These are phyloP conservation scores for Candida mattraensis DNA, from an alignment of 805 yeast species.

Conservation along the genomic window DNA sequence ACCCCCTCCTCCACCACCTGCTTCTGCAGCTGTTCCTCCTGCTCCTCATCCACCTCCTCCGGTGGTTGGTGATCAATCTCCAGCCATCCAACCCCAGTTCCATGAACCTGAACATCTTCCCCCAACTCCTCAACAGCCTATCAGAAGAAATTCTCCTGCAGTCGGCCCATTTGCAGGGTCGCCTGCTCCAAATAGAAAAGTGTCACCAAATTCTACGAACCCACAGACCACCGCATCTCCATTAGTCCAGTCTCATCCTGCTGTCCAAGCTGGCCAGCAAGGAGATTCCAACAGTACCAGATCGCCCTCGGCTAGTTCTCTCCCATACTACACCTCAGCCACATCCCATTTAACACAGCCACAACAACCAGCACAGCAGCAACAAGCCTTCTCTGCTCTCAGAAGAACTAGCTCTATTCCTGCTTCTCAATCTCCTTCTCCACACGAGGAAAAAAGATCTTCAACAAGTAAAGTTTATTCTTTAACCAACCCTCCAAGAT, in stretches of 20 bases:
- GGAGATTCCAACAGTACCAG: conserved; percentile 19
- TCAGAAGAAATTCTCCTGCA: conserved; percentile 14
- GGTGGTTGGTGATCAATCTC: conserved; percentile 10
- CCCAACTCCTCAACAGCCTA: conserved; percentile 13
- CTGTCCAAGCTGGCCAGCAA: conserved; percentile 6
- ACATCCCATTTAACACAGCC: conserved; percentile 4
- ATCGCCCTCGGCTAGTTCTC: conserved; percentile 19
- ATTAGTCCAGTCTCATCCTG: conserved; percentile 1
- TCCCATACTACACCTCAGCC: conserved; percentile 4
- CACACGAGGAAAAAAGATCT: conserved; percentile 21
- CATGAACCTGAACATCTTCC: conserved; percentile 15
- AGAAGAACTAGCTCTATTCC: conserved; percentile 15
- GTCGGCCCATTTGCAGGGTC: conserved; percentile 16
- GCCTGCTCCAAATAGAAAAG: conserved; percentile 14
- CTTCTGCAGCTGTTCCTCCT: no score
- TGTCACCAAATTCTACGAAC: conserved; percentile 9
- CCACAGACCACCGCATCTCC: conserved; percentile 6
- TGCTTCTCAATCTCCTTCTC: conserved; percentile 14
- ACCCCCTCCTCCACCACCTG: conserved; percentile 4
- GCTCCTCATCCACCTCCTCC: conserved; percentile 11
- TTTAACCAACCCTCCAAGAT: conserved; percentile 30
- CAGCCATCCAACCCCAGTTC: conserved; percentile 6
- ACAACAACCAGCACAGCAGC: conserved; percentile 6
- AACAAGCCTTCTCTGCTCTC: conserved; percentile 2
- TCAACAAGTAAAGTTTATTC: conserved; percentile 20